A percentile compares a stretch with the other conserved stretches of the same genome.
Conservation (phyloP, 352 stramenopile species). For the Phytophthora rubi region DNA sequence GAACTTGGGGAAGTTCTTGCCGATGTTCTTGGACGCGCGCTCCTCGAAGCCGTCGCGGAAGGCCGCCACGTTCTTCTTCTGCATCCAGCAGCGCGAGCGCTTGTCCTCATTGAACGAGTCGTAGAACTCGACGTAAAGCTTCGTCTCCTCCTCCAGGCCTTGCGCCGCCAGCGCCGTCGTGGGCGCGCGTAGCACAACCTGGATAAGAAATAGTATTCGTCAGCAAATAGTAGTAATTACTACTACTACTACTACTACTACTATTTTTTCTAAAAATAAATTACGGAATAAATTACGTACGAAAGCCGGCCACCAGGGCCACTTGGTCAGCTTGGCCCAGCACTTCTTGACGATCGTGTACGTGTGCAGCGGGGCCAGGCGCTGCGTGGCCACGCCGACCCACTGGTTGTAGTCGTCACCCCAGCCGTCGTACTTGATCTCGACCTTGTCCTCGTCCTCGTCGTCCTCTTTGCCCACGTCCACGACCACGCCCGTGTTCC, state of each 20-base stretch:
- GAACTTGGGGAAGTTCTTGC: slow-evolving; percentile 80
- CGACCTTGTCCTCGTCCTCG: slow-evolving; percentile 53
- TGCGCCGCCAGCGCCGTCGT: slow-evolving; percentile 58
- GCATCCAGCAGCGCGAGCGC: slow-evolving; percentile 83
- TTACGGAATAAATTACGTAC: slow-evolving; percentile 31
- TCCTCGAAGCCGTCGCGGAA: slow-evolving; percentile 83
- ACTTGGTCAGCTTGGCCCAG: slow-evolving; percentile 87
- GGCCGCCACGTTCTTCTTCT: slow-evolving; percentile 78
- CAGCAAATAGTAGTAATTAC: slow-evolving; percentile 1
- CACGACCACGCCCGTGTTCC: slow-evolving; percentile 78
- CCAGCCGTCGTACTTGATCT: slow-evolving; percentile 89
- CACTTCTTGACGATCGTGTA: slow-evolving; percentile 88
- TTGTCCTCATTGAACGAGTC: slow-evolving; percentile 80
- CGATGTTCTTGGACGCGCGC: slow-evolving; percentile 78
- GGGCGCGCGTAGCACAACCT: slow-evolving; percentile 77
- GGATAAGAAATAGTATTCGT: neutral
- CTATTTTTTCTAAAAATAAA: neutral
- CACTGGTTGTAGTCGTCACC: slow-evolving; percentile 85
- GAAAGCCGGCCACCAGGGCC: slow-evolving; percentile 85
- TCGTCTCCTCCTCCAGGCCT: slow-evolving; percentile 69
- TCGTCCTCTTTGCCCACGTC: slow-evolving; percentile 72
- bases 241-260: slow-evolving; percentile 1
- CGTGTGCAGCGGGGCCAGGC: slow-evolving; percentile 78
- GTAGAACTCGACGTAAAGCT: slow-evolving; percentile 86
- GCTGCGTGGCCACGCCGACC: slow-evolving; percentile 57